Conservation (phyloP, 2,329 filamentous ascomycete genomes). For the Colletotrichum karsti region DNA sequence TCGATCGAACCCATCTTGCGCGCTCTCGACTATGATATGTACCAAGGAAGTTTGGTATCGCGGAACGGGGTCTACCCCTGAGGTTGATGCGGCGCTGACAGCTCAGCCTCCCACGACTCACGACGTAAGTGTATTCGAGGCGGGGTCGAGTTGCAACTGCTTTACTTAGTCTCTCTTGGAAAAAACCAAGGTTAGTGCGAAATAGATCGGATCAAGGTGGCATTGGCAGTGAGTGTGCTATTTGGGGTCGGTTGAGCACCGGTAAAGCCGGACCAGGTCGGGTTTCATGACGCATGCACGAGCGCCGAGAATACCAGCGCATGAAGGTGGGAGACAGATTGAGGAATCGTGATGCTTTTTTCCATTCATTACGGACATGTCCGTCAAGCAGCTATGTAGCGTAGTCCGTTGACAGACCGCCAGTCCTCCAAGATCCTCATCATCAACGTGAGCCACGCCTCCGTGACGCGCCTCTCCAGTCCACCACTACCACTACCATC, state of each 20-base stretch:
- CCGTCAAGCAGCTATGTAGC: not conserved
- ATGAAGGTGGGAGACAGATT: not conserved
- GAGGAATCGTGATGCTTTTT: not conserved
- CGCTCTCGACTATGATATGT: too few relatives aligned
- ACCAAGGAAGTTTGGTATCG: too few relatives aligned
- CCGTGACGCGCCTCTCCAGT: not conserved
- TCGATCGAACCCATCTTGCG: not conserved
- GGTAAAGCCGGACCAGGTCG: not conserved
- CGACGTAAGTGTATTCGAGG: not conserved
- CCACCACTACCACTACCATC: not conserved
- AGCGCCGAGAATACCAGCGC: not conserved
- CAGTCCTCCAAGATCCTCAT: not conserved
- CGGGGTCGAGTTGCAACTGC: not conserved
- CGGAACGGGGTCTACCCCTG: not conserved
- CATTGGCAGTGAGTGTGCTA: not conserved
- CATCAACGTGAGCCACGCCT: not conserved
- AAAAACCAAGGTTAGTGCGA: not conserved
- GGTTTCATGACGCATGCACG: not conserved
- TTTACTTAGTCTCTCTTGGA: not conserved
- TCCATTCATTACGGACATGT: not conserved
- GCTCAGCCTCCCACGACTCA: constrained; percentile 13
- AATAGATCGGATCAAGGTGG: not conserved
- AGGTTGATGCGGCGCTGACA: not conserved
- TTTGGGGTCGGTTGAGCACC: not conserved
- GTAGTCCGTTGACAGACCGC: not conserved